A percentile compares a stretch with the other conserved stretches of the same genome.
These are phyloP conservation scores for Ceratocystis papillata DNA, from an alignment of 2,329 filamentous ascomycete genomes.

Conservation along the genomic window DNA sequence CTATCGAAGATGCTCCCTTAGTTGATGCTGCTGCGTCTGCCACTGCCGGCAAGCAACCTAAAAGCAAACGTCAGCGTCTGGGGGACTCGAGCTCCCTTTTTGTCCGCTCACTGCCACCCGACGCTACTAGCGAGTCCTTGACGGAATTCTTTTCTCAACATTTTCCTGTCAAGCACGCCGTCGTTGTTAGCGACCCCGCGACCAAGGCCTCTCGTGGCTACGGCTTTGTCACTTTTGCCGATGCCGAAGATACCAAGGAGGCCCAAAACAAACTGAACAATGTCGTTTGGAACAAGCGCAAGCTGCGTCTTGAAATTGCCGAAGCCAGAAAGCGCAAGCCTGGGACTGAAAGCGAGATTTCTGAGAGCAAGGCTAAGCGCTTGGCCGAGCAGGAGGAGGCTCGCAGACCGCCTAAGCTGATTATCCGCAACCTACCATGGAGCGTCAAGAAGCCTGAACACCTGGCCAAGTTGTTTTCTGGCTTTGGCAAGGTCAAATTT, in stretches of 20 bases:
- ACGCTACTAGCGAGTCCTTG: constrained; percentile 68
- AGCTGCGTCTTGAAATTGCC: constrained; percentile 77
- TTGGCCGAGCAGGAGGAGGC: constrained; percentile 47
- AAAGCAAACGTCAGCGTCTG: constrained; percentile 46
- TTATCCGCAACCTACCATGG: constrained; percentile 92
- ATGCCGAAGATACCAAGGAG: constrained; percentile 75
- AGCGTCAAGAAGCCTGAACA: constrained; percentile 81
- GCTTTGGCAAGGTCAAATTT: constrained; percentile 84
- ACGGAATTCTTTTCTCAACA: constrained; percentile 87
- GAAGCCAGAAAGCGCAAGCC: constrained; percentile 65
- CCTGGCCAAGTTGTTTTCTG: constrained; percentile 65
- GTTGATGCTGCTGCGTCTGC: constrained; percentile 29
- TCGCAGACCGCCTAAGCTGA: constrained; percentile 59
- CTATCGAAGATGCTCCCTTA: constrained; percentile 30
- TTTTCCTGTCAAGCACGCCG: constrained; percentile 89
- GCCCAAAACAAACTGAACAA: constrained; percentile 76
- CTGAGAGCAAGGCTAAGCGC: constrained; percentile 41
- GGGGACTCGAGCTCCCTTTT: constrained; percentile 68
- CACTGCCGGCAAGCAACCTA: constrained; percentile 26
- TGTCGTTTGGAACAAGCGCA: constrained; percentile 63
- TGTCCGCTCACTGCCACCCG: constrained; percentile 71
- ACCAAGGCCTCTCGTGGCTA: constrained; percentile 86
- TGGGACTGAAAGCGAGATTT: constrained; percentile 31
- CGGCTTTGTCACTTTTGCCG: constrained; percentile 93
- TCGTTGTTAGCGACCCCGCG: constrained; percentile 74